A percentile compares a stretch with the other conserved stretches of the same genome.
Evolutionary conservation across 352 stramenopile genomes (phyloP).

Genomic region (Globisporangium abappressorium): DNA sequence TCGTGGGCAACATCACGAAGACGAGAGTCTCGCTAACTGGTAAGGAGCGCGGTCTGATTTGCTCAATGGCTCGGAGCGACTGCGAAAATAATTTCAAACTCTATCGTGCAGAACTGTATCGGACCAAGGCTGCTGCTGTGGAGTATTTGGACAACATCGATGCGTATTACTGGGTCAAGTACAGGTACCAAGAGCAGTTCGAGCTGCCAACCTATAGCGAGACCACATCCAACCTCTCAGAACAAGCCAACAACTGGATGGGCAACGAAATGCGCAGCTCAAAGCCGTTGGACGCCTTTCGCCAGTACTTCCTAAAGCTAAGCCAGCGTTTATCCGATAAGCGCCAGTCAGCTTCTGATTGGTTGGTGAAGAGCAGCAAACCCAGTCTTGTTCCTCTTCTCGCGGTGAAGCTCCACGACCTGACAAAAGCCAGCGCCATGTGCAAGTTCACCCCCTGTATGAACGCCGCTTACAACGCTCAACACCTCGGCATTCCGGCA

Average conservation of each 20-base stretch:
- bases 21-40: neutral
- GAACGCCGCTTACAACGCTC: neutral
- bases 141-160: constrained; percentile 13
- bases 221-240: constrained; percentile 22
- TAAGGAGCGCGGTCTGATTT: neutral
- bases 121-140: neutral
- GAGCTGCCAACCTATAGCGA: constrained; percentile 19
- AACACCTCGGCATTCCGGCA: neutral
- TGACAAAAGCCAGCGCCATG: neutral
- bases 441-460: neutral
- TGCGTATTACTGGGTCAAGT: constrained; percentile 21
- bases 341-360: neutral
- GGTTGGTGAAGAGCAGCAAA: neutral
- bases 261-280: constrained; percentile 16
- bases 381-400: neutral
- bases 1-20: neutral
- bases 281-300: constrained; percentile 20
- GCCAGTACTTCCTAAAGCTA: constrained; percentile 3
- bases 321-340: neutral
- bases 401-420: neutral
- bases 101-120: neutral
- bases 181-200: constrained; percentile 13
- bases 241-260: constrained; percentile 26
- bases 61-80: neutral
- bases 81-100: neutral